A percentile compares a stretch with the other conserved stretches of the same genome.
phyloP scores from a whole-genome alignment of 2,329 filamentous ascomycete species.

The Diatrype stigma region DNA sequence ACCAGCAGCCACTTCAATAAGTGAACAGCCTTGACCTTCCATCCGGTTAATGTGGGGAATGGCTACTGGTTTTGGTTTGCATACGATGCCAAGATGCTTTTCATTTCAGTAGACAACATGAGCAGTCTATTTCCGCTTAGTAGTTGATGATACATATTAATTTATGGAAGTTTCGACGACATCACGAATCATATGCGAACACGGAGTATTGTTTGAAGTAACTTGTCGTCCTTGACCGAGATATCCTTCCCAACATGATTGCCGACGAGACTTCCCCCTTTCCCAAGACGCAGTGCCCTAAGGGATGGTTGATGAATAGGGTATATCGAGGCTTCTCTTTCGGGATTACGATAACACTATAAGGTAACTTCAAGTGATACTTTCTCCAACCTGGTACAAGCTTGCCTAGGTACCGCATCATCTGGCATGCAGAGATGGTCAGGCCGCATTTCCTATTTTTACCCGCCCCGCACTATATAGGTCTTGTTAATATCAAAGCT shows the following conservation, averaged over 20 bases:
- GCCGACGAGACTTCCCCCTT: neutral
- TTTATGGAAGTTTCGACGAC: constrained; percentile 1
- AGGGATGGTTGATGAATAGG: too few relatives aligned
- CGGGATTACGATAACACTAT: too few relatives aligned
- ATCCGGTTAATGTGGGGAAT: constrained; percentile 26
- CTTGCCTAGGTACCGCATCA: too few relatives aligned
- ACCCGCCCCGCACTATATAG: constrained; percentile 11
- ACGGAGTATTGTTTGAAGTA: neutral
- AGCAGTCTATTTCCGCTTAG: neutral
- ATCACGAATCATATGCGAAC: neutral
- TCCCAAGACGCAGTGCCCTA: too few relatives aligned
- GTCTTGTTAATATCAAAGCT: constrained; percentile 6
- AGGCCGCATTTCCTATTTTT: constrained; percentile 6
- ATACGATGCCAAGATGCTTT: constrained; percentile 1
- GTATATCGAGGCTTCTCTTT: too few relatives aligned
- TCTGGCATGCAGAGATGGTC: neutral
- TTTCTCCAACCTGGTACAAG: too few relatives aligned
- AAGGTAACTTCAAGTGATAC: too few relatives aligned
- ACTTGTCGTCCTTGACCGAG: neutral
- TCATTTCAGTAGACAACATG: constrained; percentile 1
- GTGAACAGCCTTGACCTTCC: constrained; percentile 17
- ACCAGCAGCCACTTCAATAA: constrained; percentile 22
- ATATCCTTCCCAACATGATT: neutral
- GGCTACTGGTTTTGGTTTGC: constrained; percentile 20
- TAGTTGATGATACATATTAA: neutral